These are phyloP conservation scores for Lactarius sanguifluus DNA, from an alignment of 768 basidiomycete genomes.

Conservation along the genomic window DNA sequence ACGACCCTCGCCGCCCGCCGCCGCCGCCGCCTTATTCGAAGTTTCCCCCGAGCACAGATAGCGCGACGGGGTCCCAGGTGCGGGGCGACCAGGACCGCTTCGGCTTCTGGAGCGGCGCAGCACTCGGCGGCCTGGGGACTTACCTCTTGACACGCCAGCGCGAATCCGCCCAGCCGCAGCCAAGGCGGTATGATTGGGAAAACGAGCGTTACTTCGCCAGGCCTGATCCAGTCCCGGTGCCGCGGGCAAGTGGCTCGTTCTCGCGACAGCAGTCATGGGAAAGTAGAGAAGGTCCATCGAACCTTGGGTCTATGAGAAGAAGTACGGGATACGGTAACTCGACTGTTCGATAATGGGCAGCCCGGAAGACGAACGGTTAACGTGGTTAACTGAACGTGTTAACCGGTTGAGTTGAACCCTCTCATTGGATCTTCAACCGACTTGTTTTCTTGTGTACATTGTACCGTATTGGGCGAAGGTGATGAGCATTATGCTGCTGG, in stretches of 20 bases:
- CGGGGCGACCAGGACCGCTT: conserved; percentile 36
- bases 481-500: conserved; percentile 77
- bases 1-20: conserved; percentile 40
- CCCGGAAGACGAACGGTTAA: not conserved
- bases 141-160: conserved; percentile 45
- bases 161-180: conserved; percentile 33
- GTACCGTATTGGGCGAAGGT: conserved; percentile 93
- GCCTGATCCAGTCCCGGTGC: conserved; percentile 34
- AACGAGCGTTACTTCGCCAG: conserved; percentile 35
- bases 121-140: conserved; percentile 67
- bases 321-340: conserved; percentile 84
- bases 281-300: conserved; percentile 69
- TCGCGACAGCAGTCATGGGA: conserved; percentile 24
- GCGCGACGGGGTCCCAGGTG: conserved; percentile 39
- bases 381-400: too few species aligned
- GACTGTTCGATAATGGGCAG: conserved; percentile 54
- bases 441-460: not conserved
- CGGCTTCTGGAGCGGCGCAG: conserved; percentile 86
- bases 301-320: conserved; percentile 66
- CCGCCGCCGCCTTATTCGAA: conserved; percentile 55
- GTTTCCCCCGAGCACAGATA: conserved; percentile 32
- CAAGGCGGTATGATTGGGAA: conserved; percentile 61
- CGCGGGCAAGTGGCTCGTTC: conserved; percentile 22
- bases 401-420: too few species aligned
- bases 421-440: not conserved